Evolutionary conservation across 1,139 yeast genomes (phyloP), one percentile per base, ranked within the genome.

Genomic region (Sugiyamaella novakii): DNA sequence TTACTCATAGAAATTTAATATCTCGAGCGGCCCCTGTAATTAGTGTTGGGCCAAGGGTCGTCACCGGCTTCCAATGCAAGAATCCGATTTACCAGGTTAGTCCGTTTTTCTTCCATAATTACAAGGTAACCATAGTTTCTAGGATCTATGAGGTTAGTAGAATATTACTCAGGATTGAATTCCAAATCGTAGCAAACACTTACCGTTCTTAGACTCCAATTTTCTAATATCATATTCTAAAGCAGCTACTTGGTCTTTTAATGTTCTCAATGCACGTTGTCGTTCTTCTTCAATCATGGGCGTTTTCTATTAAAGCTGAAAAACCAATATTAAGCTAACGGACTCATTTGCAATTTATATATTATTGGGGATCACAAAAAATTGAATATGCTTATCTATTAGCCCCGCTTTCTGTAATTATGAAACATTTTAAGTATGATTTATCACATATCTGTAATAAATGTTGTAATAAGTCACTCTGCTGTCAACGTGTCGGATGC

Each of bases 71-170:
- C 43, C 35, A 39, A 3, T 18, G 43, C 22, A n/a, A 39, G 36
- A 22, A 39, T 39, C 43, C 30, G 22, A 21, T 19, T 22, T 3
- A 39, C 15, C 11, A 39, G 18, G 10, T n/a, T 22, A 8, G 35
- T 21, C 17, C 43, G 43, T 17, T 39, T 39, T 3, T 31, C 35
- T 29, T 29, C 43, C 29, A 39, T n/a, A 5, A 39, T 39, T 12
- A 22, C 14, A 39, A 39, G 17, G n/a, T 39, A 39, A 15, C 43
- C 43, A n/a, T 39, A 39, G 15, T 39, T 39, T 39, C 43, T 39
- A 2, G 35, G 43, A n/a, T 39, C 43, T 39, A 11, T 21, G 8
- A 24, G 3, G 36, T 12, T 21, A 22, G 8, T 27, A 34, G 27
- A 11, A 15, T 22, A 21, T 5, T 21, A 22, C 8, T 22, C 5